Base-by-base conservation (phyloP, 805 yeast species). In the Novakomyces olei region DNA sequence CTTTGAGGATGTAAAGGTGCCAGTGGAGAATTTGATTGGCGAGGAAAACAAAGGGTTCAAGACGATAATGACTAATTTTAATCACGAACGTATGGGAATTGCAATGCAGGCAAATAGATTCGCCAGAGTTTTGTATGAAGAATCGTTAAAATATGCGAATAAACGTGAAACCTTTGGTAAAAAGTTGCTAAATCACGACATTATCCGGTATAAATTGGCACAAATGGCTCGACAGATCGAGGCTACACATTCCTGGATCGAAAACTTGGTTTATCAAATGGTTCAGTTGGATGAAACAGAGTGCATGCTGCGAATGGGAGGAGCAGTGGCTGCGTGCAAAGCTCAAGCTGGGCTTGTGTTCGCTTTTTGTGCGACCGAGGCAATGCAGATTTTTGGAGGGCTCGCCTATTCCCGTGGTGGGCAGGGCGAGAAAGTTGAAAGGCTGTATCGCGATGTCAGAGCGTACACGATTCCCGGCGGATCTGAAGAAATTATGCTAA, bases 381-480 rank as follows among this genome's bases (percentile, higher is more conserved):
- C 59, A 5, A 47, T 59, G 5, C 61, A 57, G 45, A 50, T 57
- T 35, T 57, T 56, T 37, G 61, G 61, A 17, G 61, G 61, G 23
- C 44, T 57, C 15, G 31, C 58, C 10, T 57, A 57, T 44, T 56
- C 58, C 28, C 50, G 55, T 6, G 61, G 62, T 10, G 61, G 61
- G 15, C 54, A 51, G 37, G 61, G 57, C 32, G 61, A 54, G 14
- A 53, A 50, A 34, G 58, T 56, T 26, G 61, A 57, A 44, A 50
- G 61, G 17, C 41, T 57, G 30, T 58, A 56, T 48, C 47, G 61
- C 19, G 61, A 57, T 35, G 61, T 55, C n/a, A 47, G 60, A 5
- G 61, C 61, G 7, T 57, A 45, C 39, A 57, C 62, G 14, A 57
- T 57, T 27, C 62, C 62, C 12, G 61, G 61, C 23, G 61, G 61